Evolutionary conservation across 2,329 filamentous ascomycete genomes (phyloP), one percentile per base, ranked within the genome.

Genomic region (Aureobasidium sp.): DNA sequence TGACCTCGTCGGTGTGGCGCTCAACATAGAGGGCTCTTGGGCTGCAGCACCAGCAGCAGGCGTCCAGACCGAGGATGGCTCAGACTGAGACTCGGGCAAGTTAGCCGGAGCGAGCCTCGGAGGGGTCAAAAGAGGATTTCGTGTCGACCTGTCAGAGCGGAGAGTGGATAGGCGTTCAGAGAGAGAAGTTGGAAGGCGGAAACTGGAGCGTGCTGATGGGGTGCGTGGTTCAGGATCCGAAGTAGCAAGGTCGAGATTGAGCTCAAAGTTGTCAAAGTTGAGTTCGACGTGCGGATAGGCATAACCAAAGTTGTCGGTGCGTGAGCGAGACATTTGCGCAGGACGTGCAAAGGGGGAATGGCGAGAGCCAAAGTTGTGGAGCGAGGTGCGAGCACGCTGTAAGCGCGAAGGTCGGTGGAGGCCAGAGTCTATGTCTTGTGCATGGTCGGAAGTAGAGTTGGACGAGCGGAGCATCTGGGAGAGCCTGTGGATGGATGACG

Each of bases 231-330:
- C 51, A 31, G 61, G 48, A 51, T 64, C 56, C 44, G 64, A 64
- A 15, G 62, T 61, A 63, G 64, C 63, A 64, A 74, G 66, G 59
- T 75, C 74, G 52, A 76, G 74, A 65, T 73, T 70, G 31, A 75
- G 65, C 48, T 74, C 74, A 48, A 76, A 68, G 11, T 74, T 73
- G 20, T 73, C 73, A 6, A 73, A 67, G 49, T 47, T 52, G 49
- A 65, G 58, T 36, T 64, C 57, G 5, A 65, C 55, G 29, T 63
- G 56, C 27, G 64, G 65, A n/a, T 64, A 56, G 20, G 37, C 41
- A 27, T 59, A 63, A 3, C 49, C 60, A 62, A 62, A 53, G 51
- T 48, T 51, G 31, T 62, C 49, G 3, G 60, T 62, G 14, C n/a
- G 41, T 25, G 60, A 45, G 48, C 49, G 60, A 56, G 49, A 45